Evolutionary conservation across 2,329 filamentous ascomycete species (phyloP), one percentile per base, ranked within the genome.

Genomic region (Ramularia endophylla): DNA sequence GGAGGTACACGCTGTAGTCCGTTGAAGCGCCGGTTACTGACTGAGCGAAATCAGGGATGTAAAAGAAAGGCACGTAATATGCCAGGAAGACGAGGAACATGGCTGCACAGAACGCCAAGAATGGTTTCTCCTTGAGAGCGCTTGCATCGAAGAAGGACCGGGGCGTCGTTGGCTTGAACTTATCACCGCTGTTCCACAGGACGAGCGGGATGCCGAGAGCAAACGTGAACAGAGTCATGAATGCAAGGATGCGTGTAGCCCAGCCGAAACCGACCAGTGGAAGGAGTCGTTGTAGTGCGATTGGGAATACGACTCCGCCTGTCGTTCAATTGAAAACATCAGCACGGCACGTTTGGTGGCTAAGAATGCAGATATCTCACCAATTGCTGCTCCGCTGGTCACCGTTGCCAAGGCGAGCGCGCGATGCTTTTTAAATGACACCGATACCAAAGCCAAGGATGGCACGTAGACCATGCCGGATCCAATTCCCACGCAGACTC

Each of bases 381-480:
- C 16, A 25, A 25, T 25, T 6, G 22, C 22, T 25, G 22, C 22
- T 25, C 22, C 11, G 22, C 22, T 25, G 6, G 22, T 25, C 22
- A 25, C 22, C 11, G 22, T 25, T 11, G 22, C 11, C 22, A 25
- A 11, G 11, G 22, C 22, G 11, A 25, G 22, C 6, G 22, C 22
- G 6, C 6, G 22, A 25, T 25, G 22, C 11, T 25, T 11, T 25
- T 25, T 6, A 25, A n/a, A n/a, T n/a, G n/a, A n/a, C n/a, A n/a
- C n/a, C n/a, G n/a, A n/a, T n/a, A 62, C 51, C 7, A 62, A 50
- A 4, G 56, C 59, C 8, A 65, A 47, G 2, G 55, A 54, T 7
- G 62, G 61, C n/a, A 58, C 51, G 38, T 64, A 64, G 9, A 58
- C 48, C 20, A 63, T 33, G 7, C 67, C 68, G 18, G 66, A 55